Percentiles rank a stretch among this genome's conserved stretches.
Evolutionary conservation across 108 stramenopile genomes (phyloP).

Genomic region (Nitzschia inconspicua): DNA sequence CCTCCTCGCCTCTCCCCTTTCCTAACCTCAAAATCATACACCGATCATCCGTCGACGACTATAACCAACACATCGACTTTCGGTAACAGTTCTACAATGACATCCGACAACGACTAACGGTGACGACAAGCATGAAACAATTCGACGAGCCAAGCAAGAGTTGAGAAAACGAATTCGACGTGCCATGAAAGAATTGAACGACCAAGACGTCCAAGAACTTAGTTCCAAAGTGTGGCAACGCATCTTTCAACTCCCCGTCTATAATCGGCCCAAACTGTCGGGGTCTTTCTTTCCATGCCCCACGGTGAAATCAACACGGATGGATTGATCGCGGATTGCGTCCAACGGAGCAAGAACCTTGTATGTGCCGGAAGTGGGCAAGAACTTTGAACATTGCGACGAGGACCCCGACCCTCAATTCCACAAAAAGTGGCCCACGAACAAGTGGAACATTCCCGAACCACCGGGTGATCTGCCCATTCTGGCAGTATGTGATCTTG

Average conservation of each 20-base stretch:
- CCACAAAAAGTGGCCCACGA: slow-evolving; percentile 75
- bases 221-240: slow-evolving; percentile 58
- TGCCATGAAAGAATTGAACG: slow-evolving; percentile 25
- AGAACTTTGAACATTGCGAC: slow-evolving; percentile 78
- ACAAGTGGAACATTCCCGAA: slow-evolving; percentile 90
- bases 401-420: slow-evolving; percentile 44
- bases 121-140: background rate
- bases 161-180: slow-evolving; percentile 63
- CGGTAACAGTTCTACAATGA: background rate
- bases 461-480: slow-evolving; percentile 54
- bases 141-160: slow-evolving; percentile 26
- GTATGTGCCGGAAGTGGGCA: slow-evolving; percentile 86
- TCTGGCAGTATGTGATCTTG: slow-evolving; percentile 46
- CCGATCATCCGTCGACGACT: background rate
- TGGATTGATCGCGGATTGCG: slow-evolving; percentile 34
- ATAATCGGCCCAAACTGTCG: slow-evolving; percentile 66
- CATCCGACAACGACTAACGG: background rate
- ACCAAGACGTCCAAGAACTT: slow-evolving; percentile 36
- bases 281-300: slow-evolving; percentile 88
- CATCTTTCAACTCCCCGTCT: slow-evolving; percentile 55
- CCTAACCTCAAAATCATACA: no score
- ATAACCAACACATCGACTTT: background rate
- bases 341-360: slow-evolving; percentile 52
- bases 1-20: no score
- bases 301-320: slow-evolving; percentile 78